phyloP scores from a whole-genome alignment of 2,329 filamentous ascomycete species.

The Neocucurbitaria cava region DNA sequence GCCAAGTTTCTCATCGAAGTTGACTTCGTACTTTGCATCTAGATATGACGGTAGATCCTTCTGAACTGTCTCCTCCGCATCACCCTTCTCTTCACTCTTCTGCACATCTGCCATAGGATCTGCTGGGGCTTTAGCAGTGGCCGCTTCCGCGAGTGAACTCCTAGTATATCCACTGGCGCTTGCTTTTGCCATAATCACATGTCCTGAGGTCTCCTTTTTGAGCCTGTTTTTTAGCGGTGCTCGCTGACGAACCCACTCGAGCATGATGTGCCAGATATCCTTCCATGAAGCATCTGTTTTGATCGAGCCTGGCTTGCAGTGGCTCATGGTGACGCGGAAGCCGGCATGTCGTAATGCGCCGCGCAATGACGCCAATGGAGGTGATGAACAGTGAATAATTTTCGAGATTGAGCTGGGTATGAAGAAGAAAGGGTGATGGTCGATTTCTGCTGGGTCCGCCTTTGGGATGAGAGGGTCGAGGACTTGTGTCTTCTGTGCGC shows the following conservation, averaged over 20 bases:
- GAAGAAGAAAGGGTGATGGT: slow-evolving; percentile 86
- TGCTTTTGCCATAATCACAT: slow-evolving; percentile 60
- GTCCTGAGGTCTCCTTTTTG: slow-evolving; percentile 73
- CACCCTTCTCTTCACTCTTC: slow-evolving; percentile 6
- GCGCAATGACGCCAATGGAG: slow-evolving; percentile 77
- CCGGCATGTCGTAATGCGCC: slow-evolving; percentile 83
- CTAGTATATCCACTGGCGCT: slow-evolving; percentile 23
- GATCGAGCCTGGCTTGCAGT: slow-evolving; percentile 87
- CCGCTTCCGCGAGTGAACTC: not conserved
- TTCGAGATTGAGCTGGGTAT: slow-evolving; percentile 77
- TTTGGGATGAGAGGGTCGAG: slow-evolving; percentile 50
- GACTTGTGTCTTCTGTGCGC: slow-evolving; percentile 24
- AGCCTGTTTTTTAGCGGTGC: slow-evolving; percentile 78
- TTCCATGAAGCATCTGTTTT: slow-evolving; percentile 94
- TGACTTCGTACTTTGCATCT: slow-evolving; percentile 61
- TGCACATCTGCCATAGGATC: slow-evolving; percentile 8
- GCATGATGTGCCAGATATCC: slow-evolving; percentile 90
- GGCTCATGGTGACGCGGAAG: slow-evolving; percentile 83
- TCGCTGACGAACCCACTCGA: slow-evolving; percentile 86
- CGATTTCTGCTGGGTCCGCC: slow-evolving; percentile 55
- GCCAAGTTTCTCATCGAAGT: slow-evolving; percentile 83
- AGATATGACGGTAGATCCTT: slow-evolving; percentile 31
- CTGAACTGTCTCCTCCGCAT: slow-evolving; percentile 1
- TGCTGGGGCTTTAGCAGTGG: slow-evolving; percentile 6
- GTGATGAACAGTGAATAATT: slow-evolving; percentile 78